Evolutionary conservation across 2,329 filamentous ascomycete species (phyloP).

Genomic region (Colletotrichum lupini): DNA sequence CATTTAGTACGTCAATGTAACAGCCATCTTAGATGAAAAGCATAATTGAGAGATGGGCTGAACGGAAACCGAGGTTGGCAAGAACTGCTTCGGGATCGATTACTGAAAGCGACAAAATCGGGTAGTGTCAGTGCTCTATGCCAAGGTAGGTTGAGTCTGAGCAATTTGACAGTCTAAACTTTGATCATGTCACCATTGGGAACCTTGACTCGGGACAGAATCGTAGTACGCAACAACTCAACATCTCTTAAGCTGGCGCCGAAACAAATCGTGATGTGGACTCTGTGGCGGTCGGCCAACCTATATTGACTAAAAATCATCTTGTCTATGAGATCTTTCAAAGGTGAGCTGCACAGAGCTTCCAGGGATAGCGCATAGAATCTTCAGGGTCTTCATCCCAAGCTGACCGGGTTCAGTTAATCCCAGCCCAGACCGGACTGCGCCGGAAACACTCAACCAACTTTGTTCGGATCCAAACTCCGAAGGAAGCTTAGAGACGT

Average conservation of each 20-base stretch:
- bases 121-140: not conserved
- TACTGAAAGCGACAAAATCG: not conserved
- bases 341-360: not conserved
- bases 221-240: not conserved
- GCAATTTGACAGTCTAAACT: not conserved
- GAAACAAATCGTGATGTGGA: not conserved
- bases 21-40: not conserved
- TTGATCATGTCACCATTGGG: not conserved
- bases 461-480: not conserved
- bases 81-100: not conserved
- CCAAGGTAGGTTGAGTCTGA: not conserved
- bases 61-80: not conserved
- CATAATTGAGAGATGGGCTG: not conserved
- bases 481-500: not conserved
- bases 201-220: not conserved
- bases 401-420: not conserved
- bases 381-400: not conserved
- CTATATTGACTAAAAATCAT: not conserved
- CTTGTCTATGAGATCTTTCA: not conserved
- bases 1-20: not conserved
- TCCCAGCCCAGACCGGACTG: not conserved
- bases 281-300: not conserved
- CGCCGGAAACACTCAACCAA: not conserved
- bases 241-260: not conserved
- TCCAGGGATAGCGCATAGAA: not conserved